Percentiles rank a stretch among this genome's conserved stretches.
Conservation (phyloP, 1,284 basidiomycete genomes). For the Ceratobasidium sp. region DNA sequence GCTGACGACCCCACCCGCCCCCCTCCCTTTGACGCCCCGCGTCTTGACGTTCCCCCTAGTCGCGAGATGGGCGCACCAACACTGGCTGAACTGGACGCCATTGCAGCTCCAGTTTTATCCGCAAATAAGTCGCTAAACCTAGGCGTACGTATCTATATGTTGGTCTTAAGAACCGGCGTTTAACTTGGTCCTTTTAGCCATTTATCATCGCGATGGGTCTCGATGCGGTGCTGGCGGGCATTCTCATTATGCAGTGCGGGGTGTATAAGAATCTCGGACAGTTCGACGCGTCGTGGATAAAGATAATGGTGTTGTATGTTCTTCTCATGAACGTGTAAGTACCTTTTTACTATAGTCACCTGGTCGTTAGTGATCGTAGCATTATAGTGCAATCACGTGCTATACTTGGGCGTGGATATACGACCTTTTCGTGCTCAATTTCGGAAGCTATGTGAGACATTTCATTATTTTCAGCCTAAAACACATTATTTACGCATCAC, state of each 20-base stretch:
- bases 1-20: too few relatives aligned
- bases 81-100: slow-evolving; percentile 22
- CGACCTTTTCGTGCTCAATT: slow-evolving; percentile 38
- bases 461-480: neutral
- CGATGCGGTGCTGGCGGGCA: slow-evolving; percentile 30
- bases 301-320: slow-evolving; percentile 41
- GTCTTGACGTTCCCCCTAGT: too few relatives aligned
- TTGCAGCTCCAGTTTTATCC: slow-evolving; percentile 25
- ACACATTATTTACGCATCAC: too few relatives aligned
- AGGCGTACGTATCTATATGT: slow-evolving; percentile 5
- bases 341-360: too few relatives aligned
- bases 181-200: slow-evolving; percentile 1
- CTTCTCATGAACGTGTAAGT: slow-evolving; percentile 42
- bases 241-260: slow-evolving; percentile 43
- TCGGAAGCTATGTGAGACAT: slow-evolving; percentile 30
- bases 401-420: slow-evolving; percentile 43
- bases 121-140: slow-evolving; percentile 29
- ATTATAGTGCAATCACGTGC: slow-evolving; percentile 29
- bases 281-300: slow-evolving; percentile 24
- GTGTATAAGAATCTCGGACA: slow-evolving; percentile 19
- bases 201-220: slow-evolving; percentile 40
- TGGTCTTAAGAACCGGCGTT: neutral
- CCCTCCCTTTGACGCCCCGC: too few relatives aligned
- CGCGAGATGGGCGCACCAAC: slow-evolving; percentile 38
- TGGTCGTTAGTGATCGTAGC: too few relatives aligned